Evolutionary conservation across 1,284 basidiomycete species (phyloP).

Genomic region (Naganishia sp.): DNA sequence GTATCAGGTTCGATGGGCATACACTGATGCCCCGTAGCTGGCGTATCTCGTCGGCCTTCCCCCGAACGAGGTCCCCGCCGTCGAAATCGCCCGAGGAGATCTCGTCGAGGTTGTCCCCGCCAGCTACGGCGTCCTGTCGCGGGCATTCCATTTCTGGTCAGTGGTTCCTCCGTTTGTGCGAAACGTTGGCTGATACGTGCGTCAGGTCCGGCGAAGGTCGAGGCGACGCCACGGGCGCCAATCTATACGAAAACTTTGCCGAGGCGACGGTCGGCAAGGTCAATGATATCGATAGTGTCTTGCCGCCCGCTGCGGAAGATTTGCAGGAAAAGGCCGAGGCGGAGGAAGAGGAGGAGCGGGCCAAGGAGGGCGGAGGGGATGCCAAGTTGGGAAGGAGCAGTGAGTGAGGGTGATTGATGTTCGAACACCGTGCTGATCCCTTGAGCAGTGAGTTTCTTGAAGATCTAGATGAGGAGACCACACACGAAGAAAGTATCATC

Average conservation of each 20-base stretch:
- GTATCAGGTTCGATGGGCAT: background rate
- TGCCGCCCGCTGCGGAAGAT: conserved; percentile 42
- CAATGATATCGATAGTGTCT: conserved; percentile 43
- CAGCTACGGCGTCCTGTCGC: conserved; percentile 82
- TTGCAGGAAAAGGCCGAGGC: conserved; percentile 50
- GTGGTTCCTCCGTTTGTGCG: conserved; percentile 15
- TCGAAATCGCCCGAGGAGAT: conserved; percentile 90
- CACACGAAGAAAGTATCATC: background rate
- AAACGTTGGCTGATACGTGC: background rate
- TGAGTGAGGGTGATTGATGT: background rate
- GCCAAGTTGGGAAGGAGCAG: conserved; percentile 31
- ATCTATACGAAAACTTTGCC: conserved; percentile 56
- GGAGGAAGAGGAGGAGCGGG: conserved; percentile 48
- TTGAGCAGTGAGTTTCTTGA: conserved; percentile 38
- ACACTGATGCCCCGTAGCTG: conserved; percentile 50
- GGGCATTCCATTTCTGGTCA: conserved; percentile 88
- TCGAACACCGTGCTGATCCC: background rate
- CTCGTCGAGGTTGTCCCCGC: conserved; percentile 85
- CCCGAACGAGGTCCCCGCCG: conserved; percentile 94
- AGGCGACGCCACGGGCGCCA: conserved; percentile 48
- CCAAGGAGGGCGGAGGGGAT: conserved; percentile 37
- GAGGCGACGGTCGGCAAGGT: conserved; percentile 48
- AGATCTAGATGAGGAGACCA: conserved; percentile 32
- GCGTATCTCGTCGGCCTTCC: conserved; percentile 90
- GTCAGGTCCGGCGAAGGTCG: conserved; percentile 52